Conservation (phyloP, 345 rosid genomes). For the Salix caprea region DNA sequence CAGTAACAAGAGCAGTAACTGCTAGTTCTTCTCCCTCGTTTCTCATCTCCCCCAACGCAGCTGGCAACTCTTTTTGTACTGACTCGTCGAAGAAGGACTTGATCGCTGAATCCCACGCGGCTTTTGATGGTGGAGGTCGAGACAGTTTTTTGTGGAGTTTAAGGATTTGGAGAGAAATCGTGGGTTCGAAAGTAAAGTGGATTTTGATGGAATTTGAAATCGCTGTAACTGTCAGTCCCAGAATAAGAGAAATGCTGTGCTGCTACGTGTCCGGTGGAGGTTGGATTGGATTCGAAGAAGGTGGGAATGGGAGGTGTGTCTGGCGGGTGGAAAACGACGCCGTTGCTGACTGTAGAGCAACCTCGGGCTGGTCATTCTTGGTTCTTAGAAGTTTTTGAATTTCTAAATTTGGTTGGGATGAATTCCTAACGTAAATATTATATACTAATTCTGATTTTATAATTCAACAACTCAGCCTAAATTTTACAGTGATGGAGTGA, state of each 20-base stretch:
- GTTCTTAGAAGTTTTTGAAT: background rate
- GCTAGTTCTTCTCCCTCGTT: constrained; percentile 61
- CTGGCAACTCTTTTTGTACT: constrained; percentile 36
- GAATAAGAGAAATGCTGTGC: constrained; percentile 47
- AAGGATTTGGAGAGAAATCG: constrained; percentile 34
- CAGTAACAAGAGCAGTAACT: constrained; percentile 65
- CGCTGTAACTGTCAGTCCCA: constrained; percentile 67
- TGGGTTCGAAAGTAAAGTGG: constrained; percentile 43
- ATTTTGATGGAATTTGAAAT: constrained; percentile 52
- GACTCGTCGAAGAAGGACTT: constrained; percentile 39
- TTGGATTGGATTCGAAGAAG: constrained; percentile 59
- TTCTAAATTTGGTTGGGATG: background rate
- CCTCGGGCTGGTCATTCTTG: constrained; percentile 38
- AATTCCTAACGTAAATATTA: too few species aligned
- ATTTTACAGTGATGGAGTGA: too few species aligned
- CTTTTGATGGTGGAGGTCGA: background rate
- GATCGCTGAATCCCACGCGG: constrained; percentile 36
- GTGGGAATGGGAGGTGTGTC: constrained; percentile 52
- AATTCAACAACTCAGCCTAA: too few species aligned
- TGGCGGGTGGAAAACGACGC: constrained; percentile 34
- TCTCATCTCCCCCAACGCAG: constrained; percentile 35
- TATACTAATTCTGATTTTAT: too few species aligned
- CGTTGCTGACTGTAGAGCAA: constrained; percentile 47
- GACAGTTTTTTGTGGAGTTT: background rate
- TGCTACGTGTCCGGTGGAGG: constrained; percentile 74